Base-by-base conservation (phyloP, 352 stramenopile species). In the Globisporangium takayamanum region DNA sequence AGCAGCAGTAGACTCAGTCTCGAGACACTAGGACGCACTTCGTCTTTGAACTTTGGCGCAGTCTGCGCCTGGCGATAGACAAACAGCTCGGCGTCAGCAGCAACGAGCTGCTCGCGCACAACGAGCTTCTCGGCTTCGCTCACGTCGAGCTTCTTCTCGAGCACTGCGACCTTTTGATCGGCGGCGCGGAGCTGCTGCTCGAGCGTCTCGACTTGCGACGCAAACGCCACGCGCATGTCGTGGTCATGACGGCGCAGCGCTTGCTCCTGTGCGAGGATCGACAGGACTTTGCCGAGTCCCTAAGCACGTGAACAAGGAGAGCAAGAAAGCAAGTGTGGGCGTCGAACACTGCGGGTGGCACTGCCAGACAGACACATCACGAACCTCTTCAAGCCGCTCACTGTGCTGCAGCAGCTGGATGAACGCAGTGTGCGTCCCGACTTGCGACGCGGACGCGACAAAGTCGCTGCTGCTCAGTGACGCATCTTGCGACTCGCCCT, bases 41-140 rank as follows among this genome's bases (percentile, higher is more conserved):
- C 51, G 2, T 45, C 22, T 3, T 42, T 63, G 5, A 39, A 16
- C 20, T 36, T 52, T 25, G 57, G 50, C 33, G n/a, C 57, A 5
- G 20, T 44, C 20, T 42, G 57, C 2, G 22, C 64, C 2, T 68
- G 61, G 25, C 70, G 72, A 28, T 68, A 56, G 54, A 70, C 66
- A 50, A 69, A 78, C 3, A 82, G 60, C 54, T 84, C 73, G 4
- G 75, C 76, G 50, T 85, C 69, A 2, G 71, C 66, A 3, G 70
- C 71, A 50, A 73, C 69, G 12, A 85, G 62, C 46, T 80, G 76
- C 55, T 80, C 70, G 16, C 68, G 65, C 11, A 82, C 52, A 14
- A 57, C 65, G 14, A 52, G 50, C 22, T 71, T 68, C 30, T 80
- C 75, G 12, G 62, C 50, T 28, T 80, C 69, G 5, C 54, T 49